These are phyloP conservation scores for Isatis tinctoria DNA, from an alignment of 345 rosid species.

Conservation along the genomic window DNA sequence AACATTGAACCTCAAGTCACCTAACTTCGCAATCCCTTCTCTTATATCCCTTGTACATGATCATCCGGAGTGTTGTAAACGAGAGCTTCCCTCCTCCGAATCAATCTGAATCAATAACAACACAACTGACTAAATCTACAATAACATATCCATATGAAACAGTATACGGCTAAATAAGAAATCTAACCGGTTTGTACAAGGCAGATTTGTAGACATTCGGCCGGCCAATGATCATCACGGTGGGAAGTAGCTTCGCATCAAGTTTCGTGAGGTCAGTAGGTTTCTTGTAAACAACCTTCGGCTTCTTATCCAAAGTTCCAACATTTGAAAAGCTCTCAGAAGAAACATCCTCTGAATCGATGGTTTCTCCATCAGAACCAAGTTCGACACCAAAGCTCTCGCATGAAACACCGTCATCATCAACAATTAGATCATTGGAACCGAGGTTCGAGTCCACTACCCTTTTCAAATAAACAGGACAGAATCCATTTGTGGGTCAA, in stretches of 20 bases:
- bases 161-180: neutral
- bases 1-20: slow-evolving; percentile 73
- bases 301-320: slow-evolving; percentile 23
- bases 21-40: slow-evolving; percentile 91
- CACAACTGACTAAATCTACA: neutral
- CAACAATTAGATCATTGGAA: neutral
- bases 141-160: neutral
- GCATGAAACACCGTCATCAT: neutral
- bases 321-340: slow-evolving; percentile 13
- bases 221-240: slow-evolving; percentile 82
- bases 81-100: slow-evolving; percentile 90
- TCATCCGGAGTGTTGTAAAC: slow-evolving; percentile 88
- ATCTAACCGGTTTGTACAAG: slow-evolving; percentile 73
- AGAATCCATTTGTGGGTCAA: slow-evolving; percentile 32
- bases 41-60: slow-evolving; percentile 96
- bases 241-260: slow-evolving; percentile 59
- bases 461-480: slow-evolving; percentile 30
- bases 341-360: slow-evolving; percentile 5
- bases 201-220: slow-evolving; percentile 98
- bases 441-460: slow-evolving; percentile 12
- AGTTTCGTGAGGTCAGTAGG: slow-evolving; percentile 71
- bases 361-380: slow-evolving; percentile 4
- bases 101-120: slow-evolving; percentile 49
- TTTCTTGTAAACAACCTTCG: slow-evolving; percentile 33
- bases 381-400: neutral